phyloP scores from a whole-genome alignment of 2,329 filamentous ascomycete species.

The Neobulgaria alba region DNA sequence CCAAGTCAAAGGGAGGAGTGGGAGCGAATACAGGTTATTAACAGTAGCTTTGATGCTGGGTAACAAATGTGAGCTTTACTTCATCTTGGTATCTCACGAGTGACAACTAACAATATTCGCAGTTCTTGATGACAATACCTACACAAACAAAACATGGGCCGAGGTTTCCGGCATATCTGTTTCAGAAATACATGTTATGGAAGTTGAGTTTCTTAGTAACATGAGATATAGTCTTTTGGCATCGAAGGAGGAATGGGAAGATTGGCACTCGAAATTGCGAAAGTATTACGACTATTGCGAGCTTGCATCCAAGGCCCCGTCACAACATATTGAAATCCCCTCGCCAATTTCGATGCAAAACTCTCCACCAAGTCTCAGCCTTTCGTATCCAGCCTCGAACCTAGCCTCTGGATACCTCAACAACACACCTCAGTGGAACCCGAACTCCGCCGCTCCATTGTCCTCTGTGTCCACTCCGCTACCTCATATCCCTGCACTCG shows the following conservation, averaged over 20 bases:
- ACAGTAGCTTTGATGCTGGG: conserved; percentile 96
- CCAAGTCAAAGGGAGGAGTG: conserved; percentile 78
- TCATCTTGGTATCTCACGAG: not conserved
- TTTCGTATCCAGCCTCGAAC: conserved; percentile 28
- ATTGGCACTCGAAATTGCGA: conserved; percentile 76
- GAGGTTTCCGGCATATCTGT: conserved; percentile 94
- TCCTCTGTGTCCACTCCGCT: conserved; percentile 16
- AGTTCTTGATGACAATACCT: conserved; percentile 97
- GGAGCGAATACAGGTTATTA: conserved; percentile 86
- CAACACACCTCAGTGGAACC: conserved; percentile 26
- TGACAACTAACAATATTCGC: conserved; percentile 17
- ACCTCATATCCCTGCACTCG: conserved; percentile 32
- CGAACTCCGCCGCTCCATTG: conserved; percentile 30
- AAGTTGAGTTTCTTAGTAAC: conserved; percentile 98
- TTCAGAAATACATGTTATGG: conserved; percentile 96
- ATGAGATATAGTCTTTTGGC: conserved; percentile 91
- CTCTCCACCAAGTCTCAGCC: conserved; percentile 34
- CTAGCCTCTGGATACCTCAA: conserved; percentile 18
- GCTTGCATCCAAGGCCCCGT: conserved; percentile 19
- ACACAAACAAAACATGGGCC: conserved; percentile 99
- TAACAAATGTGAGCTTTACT: conserved; percentile 69
- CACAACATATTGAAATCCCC: conserved; percentile 28
- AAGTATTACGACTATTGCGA: conserved; percentile 66
- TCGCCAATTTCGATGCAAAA: conserved; percentile 43
- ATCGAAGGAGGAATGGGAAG: conserved; percentile 76